These are phyloP conservation scores for Aspergillus sp. DNA, from an alignment of 2,329 filamentous ascomycete species.

Conservation along the genomic window DNA sequence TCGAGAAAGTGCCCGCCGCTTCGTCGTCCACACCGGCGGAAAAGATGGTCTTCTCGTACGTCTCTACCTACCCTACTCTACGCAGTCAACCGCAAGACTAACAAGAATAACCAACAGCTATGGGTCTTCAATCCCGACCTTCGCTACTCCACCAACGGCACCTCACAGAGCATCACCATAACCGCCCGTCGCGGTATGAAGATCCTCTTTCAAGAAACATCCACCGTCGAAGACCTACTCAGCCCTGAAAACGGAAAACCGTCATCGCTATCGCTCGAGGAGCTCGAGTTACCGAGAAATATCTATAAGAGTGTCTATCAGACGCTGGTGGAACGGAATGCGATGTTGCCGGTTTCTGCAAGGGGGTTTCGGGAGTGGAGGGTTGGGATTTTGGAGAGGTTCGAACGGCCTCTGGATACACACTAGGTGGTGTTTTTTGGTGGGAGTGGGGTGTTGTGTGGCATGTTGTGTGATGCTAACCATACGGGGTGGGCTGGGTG, in stretches of 20 bases:
- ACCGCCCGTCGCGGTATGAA: conserved; percentile 49
- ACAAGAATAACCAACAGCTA: conserved; percentile 26
- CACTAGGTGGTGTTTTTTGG: neutral
- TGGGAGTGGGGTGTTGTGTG: neutral
- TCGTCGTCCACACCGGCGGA: conserved; percentile 41
- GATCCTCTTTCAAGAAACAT: conserved; percentile 44
- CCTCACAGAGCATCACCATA: conserved; percentile 23
- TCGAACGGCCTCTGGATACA: conserved; percentile 19
- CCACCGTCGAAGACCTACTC: conserved; percentile 29
- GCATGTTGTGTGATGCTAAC: neutral
- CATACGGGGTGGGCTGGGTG: neutral
- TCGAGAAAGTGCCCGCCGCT: conserved; percentile 49
- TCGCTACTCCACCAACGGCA: conserved; percentile 46
- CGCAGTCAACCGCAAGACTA: too few species aligned
- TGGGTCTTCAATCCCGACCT: conserved; percentile 58
- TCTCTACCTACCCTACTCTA: neutral
- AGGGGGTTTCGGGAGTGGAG: conserved; percentile 50
- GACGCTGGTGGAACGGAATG: conserved; percentile 35
- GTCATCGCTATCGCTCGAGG: conserved; percentile 42
- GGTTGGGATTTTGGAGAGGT: conserved; percentile 47
- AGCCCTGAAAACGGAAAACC: conserved; percentile 30
- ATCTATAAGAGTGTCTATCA: conserved; percentile 33
- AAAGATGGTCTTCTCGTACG: conserved; percentile 33
- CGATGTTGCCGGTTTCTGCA: conserved; percentile 44
- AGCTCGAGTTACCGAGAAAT: conserved; percentile 35